Evolutionary conservation across 179 eudicot genomes (phyloP), one percentile per base, ranked within the genome.

Genomic region (Spinacia oleracea): DNA sequence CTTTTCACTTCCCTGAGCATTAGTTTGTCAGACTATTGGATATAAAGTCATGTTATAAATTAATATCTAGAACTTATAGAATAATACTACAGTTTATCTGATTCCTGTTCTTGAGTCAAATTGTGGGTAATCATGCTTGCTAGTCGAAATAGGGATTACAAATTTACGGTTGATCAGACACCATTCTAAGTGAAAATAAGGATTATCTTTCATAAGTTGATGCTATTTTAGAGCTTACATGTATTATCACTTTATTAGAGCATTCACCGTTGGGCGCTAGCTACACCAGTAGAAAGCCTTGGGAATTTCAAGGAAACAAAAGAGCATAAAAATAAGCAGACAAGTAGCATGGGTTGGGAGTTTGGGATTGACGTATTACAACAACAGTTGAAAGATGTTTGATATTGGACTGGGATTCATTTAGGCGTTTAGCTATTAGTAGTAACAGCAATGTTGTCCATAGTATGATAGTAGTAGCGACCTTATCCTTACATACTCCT

Each of bases 401-500:
- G 60, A 55, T 35, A 60, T 60, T 60, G 66, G 34, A 60, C 31
- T 27, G 27, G 15, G 34, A 60, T 60, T 60, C 15, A 4, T 11
- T 60, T 25, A 60, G 34, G 9, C 25, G 21, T 21, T 56, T 38
- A 38, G 40, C 40, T 3, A 38, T 6, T 7, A 58, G 63, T 27
- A 11, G 34, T 65, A 20, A 34, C 25, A 23, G 73, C 51, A 65
- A 81, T 74, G 12, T 76, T 72, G 70, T 88, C 90, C 80, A 89
- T 80, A 9, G n/a, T n/a, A n/a, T n/a, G n/a, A n/a, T n/a, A n/a
- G 88, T 82, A 43, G 70, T 71, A 0, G 83, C 83, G 0, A 88
- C 79, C 0, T 84, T 82, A 42, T 85, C 84, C 50, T 83, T 88
- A 0, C 89, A 89, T 72, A 48, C 89, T 88, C 11, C 76, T 75